Base-by-base conservation (phyloP, 225 moss, liverwort and hornwort genomes). In the Climacium dendroides region DNA sequence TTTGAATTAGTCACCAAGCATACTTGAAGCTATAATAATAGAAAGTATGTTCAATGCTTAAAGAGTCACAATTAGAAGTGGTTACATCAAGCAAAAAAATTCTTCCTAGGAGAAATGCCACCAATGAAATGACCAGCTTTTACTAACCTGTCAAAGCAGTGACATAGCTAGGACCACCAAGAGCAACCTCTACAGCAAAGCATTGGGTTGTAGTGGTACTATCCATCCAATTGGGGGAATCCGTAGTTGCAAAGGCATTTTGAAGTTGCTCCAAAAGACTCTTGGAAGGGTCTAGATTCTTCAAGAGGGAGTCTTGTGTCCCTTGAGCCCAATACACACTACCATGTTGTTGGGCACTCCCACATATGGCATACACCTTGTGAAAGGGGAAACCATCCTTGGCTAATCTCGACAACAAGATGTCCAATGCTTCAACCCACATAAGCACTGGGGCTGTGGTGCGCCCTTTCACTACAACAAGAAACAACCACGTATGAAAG, bases 281-380 rank as follows among this genome's bases (percentile, higher is more conserved):
- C 79, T 83, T 63, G 4, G 89, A 82, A 15, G 94, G 88, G 65
- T 93, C 86, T 59, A 98, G 78, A 22, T 65, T 89, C 81, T 87
- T 58, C 26, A 98, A 88, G 29, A 58, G 15, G 15, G 91, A 74
- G 55, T 80, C 58, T 28, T 66, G 82, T 41, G 90, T 85, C 43
- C 95, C 96, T 19, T 84, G 83, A 18, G 88, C 91, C 98, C 97
- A 98, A 54, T 84, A 98, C 3, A 98, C 97, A 75, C 97, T 98
- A 8, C 98, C 98, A 29, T 98, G 97, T 81, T 98, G 98, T 73
- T 98, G 98, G 13, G 96, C 98, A 87, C 98, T 98, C 8, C 98
- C 98, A 11, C 97, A 97, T 35, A 98, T 93, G 19, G 96, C 95
- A 30, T 78, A 82, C 64, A 98, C 94, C 83, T 88, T 92, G 74